These are phyloP conservation scores for Mycena vulgaris DNA, from an alignment of 768 basidiomycete genomes.

Conservation along the genomic window DNA sequence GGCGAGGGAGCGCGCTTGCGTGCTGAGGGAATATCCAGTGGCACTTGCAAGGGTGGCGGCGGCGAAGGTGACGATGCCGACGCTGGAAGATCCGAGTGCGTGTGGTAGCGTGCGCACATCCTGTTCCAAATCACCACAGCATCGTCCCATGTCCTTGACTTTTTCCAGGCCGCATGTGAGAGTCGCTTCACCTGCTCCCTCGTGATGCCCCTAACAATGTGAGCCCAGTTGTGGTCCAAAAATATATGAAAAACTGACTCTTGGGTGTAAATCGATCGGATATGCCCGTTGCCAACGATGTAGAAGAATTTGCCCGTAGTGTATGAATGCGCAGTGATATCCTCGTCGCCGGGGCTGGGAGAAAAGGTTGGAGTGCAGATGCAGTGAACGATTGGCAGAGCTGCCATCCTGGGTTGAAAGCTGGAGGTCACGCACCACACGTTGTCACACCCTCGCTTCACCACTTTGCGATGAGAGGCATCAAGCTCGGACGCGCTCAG, in stretches of 20 bases:
- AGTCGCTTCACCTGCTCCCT: slow-evolving; percentile 3
- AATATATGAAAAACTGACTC: neutral
- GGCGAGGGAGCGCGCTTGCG: too few relatives aligned
- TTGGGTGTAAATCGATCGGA: neutral
- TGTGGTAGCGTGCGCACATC: neutral
- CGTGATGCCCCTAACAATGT: neutral
- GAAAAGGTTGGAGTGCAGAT: neutral
- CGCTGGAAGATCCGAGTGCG: neutral
- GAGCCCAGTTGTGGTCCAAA: neutral
- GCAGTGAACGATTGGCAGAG: neutral
- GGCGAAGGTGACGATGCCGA: neutral
- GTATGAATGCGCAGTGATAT: neutral
- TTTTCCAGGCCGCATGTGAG: neutral
- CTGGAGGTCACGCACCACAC: too few relatives aligned
- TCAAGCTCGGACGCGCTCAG: too few relatives aligned
- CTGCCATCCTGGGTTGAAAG: too few relatives aligned
- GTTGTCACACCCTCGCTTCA: neutral
- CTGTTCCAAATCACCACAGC: neutral
- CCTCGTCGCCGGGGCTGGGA: neutral
- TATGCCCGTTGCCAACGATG: neutral
- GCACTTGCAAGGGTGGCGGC: neutral
- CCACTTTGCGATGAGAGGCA: too few relatives aligned
- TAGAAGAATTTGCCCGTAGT: neutral
- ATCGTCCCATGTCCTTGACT: neutral
- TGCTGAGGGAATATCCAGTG: neutral